phyloP scores from a whole-genome alignment of 2,329 filamentous ascomycete species.

The Knoxdaviesia capensis region DNA sequence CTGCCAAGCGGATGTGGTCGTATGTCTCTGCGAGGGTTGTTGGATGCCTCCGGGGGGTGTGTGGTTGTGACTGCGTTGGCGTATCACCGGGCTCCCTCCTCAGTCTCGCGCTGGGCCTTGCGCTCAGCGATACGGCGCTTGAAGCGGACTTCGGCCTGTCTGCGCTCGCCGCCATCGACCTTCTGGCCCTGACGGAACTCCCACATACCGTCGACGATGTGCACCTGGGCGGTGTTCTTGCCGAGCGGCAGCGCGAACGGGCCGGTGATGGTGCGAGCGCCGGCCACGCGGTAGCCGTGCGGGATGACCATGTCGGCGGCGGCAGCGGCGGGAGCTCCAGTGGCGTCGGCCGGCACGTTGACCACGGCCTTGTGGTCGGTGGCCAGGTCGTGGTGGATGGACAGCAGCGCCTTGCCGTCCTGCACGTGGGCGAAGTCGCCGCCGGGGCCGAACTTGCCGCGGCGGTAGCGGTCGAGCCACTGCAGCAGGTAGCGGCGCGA shows the following conservation, averaged over 20 bases:
- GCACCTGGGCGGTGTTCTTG: constrained; percentile 42
- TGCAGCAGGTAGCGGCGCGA: constrained; percentile 65
- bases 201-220: constrained; percentile 76
- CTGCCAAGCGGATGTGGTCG: too few species aligned
- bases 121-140: constrained; percentile 68
- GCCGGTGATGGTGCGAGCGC: constrained; percentile 51
- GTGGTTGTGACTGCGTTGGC: too few species aligned
- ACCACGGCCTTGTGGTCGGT: constrained; percentile 31
- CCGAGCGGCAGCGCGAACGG: constrained; percentile 51
- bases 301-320: constrained; percentile 22
- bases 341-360: constrained; percentile 29
- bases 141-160: constrained; percentile 66
- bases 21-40: too few species aligned
- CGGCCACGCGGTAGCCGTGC: constrained; percentile 44
- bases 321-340: constrained; percentile 8
- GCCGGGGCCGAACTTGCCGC: constrained; percentile 58
- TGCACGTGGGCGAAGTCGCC: constrained; percentile 61
- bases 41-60: too few species aligned
- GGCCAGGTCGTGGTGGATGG: constrained; percentile 15
- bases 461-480: constrained; percentile 72
- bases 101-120: constrained; percentile 38
- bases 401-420: constrained; percentile 30
- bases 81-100: constrained; percentile 13
- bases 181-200: constrained; percentile 73
- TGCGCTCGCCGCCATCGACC: constrained; percentile 89